phyloP scores from a whole-genome alignment of 306 rosid species.

The Glycine latifolia region DNA sequence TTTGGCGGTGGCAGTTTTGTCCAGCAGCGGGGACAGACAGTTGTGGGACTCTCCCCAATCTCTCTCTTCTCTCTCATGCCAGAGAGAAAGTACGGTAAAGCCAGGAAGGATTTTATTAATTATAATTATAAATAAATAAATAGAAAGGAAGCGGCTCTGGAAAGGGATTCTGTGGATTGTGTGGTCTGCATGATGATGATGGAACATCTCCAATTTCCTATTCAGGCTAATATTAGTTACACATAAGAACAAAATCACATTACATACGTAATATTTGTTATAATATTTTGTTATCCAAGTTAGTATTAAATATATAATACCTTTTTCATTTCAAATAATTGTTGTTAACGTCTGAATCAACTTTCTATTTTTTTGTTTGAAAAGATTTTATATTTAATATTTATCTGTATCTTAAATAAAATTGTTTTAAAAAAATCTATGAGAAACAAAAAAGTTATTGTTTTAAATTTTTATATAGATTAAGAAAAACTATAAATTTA shows the following conservation, averaged over 20 bases:
- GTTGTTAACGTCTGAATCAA: too few species aligned
- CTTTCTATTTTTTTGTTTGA: too few species aligned
- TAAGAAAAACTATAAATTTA: too few species aligned
- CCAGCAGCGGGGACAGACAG: constrained; percentile 76
- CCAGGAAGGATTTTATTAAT: neutral
- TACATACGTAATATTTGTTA: neutral
- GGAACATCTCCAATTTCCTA: constrained; percentile 48
- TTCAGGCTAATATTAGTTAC: constrained; percentile 16
- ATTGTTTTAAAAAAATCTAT: too few species aligned
- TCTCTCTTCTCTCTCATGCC: constrained; percentile 25
- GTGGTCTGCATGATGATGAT: constrained; percentile 52
- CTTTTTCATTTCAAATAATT: too few species aligned
- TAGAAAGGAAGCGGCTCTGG: constrained; percentile 35
- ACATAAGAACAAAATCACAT: constrained; percentile 35
- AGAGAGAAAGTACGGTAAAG: constrained; percentile 42
- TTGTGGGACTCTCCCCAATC: constrained; percentile 74
- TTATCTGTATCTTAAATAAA: too few species aligned
- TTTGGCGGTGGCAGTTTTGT: constrained; percentile 96
- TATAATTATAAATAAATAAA: neutral
- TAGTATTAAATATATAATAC: too few species aligned
- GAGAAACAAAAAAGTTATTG: too few species aligned
- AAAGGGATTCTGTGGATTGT: constrained; percentile 70
- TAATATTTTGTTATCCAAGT: too few species aligned
- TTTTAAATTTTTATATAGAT: too few species aligned
- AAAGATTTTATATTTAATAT: too few species aligned